phyloP scores from a whole-genome alignment of 768 basidiomycete genomes.

The Sarcomyxa edulis region DNA sequence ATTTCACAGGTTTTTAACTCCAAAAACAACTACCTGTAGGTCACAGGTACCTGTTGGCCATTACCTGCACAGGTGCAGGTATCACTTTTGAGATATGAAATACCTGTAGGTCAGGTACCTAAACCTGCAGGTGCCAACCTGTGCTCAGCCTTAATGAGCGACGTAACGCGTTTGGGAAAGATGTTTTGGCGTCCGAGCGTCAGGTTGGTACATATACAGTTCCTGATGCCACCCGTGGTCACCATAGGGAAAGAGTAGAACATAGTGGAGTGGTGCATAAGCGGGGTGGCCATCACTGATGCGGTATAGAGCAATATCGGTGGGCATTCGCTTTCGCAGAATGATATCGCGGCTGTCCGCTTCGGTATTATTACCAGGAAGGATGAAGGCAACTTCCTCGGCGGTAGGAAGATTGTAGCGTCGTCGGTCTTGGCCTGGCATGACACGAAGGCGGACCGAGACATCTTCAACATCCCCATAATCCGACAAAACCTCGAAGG shows the following conservation, averaged over 20 bases:
- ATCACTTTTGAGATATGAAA: too few species aligned
- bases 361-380: slow-evolving; percentile 21
- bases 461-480: slow-evolving; percentile 10
- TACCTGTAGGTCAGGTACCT: too few species aligned
- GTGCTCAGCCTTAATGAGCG: too few species aligned
- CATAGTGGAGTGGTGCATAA: slow-evolving; percentile 25
- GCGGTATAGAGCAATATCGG: slow-evolving; percentile 12
- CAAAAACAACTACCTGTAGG: too few species aligned
- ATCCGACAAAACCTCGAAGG: slow-evolving; percentile 23
- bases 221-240: slow-evolving; percentile 34
- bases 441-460: slow-evolving; percentile 8
- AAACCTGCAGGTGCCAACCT: too few species aligned
- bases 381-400: slow-evolving; percentile 30
- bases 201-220: too few species aligned
- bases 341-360: slow-evolving; percentile 20
- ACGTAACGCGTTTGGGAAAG: slow-evolving; percentile 17
- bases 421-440: slow-evolving; percentile 16
- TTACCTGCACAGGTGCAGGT: too few species aligned
- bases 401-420: slow-evolving; percentile 32
- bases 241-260: slow-evolving; percentile 21
- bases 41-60: too few species aligned
- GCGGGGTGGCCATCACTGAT: slow-evolving; percentile 27
- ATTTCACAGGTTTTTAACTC: too few species aligned
- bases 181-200: too few species aligned
- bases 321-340: slow-evolving; percentile 7